phyloP scores from a whole-genome alignment of 805 yeast genomes.

The Yamadazyma sp. region DNA sequence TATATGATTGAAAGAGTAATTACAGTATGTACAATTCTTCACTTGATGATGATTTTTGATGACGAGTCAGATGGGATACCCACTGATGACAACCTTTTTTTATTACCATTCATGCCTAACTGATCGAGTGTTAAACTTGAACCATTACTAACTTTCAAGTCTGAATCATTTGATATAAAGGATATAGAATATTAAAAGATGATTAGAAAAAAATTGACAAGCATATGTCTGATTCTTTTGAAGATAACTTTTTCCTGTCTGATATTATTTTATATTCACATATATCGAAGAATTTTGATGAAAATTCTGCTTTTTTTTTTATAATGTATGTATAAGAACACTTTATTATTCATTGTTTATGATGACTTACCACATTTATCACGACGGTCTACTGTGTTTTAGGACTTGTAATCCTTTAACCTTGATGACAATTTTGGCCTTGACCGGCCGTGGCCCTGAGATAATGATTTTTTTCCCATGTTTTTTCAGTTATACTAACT shows the following conservation, averaged over 20 bases:
- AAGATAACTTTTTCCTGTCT: slow-evolving; percentile 57
- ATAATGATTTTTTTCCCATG: too few relatives aligned
- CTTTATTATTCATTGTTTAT: slow-evolving; percentile 30
- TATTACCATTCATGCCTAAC: slow-evolving; percentile 94
- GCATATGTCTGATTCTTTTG: slow-evolving; percentile 93
- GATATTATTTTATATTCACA: slow-evolving; percentile 23
- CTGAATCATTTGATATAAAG: slow-evolving; percentile 14
- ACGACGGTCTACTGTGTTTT: slow-evolving; percentile 52
- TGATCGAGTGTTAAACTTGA: slow-evolving; percentile 30
- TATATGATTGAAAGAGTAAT: too few relatives aligned
- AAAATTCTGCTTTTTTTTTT: slow-evolving; percentile 3
- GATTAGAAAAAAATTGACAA: slow-evolving; percentile 81
- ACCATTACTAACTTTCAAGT: slow-evolving; percentile 12
- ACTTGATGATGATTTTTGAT: slow-evolving; percentile 64
- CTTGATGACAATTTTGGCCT: slow-evolving; percentile 46
- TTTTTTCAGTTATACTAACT: too few relatives aligned
- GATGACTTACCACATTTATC: slow-evolving; percentile 47
- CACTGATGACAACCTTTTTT: slow-evolving; percentile 82
- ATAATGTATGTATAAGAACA: too few relatives aligned
- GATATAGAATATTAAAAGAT: slow-evolving; percentile 43
- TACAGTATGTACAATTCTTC: slow-evolving; percentile 7
- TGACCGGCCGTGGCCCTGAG: slow-evolving; percentile 55
- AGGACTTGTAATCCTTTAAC: slow-evolving; percentile 43
- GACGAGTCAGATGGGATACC: slow-evolving; percentile 99
- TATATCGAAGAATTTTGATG: too few relatives aligned